phyloP scores from a whole-genome alignment of 164 flowering plant species.

The Euptelea pleiosperma region DNA sequence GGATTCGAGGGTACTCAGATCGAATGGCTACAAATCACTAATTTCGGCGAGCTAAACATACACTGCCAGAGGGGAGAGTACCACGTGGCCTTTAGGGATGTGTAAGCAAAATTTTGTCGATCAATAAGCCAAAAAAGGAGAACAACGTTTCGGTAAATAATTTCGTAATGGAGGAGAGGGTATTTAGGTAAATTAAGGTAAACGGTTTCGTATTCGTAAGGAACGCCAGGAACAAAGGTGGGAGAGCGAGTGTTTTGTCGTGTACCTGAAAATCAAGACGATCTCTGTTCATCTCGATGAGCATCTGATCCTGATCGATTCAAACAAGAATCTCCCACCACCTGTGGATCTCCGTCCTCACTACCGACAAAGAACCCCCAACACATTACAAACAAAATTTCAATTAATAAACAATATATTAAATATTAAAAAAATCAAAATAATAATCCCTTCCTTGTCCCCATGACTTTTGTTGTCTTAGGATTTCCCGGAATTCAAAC shows the following conservation, averaged over 20 bases:
- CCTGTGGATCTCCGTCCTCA: slow-evolving; percentile 16
- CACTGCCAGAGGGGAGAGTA: too few species aligned
- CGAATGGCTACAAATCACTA: too few species aligned
- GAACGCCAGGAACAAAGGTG: neutral
- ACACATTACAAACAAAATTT: neutral
- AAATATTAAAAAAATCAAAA: neutral
- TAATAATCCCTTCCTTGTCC: neutral
- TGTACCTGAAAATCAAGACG: slow-evolving; percentile 9
- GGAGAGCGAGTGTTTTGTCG: too few species aligned
- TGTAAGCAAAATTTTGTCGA: neutral
- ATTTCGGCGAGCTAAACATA: neutral
- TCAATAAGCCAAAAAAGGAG: neutral
- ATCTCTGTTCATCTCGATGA: slow-evolving; percentile 6
- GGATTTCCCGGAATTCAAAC: slow-evolving; percentile 1
- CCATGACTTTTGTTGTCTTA: neutral
- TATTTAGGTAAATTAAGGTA: neutral
- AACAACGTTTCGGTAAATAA: neutral
- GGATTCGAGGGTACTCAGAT: too few species aligned
- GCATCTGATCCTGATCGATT: neutral
- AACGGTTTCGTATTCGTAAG: neutral
- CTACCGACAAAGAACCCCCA: neutral
- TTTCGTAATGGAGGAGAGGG: neutral
- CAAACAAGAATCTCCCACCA: slow-evolving; percentile 7
- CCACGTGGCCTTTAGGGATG: neutral
- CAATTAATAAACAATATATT: neutral